phyloP scores from a whole-genome alignment of 805 yeast species.

The Nakazawaea anatomiae region DNA sequence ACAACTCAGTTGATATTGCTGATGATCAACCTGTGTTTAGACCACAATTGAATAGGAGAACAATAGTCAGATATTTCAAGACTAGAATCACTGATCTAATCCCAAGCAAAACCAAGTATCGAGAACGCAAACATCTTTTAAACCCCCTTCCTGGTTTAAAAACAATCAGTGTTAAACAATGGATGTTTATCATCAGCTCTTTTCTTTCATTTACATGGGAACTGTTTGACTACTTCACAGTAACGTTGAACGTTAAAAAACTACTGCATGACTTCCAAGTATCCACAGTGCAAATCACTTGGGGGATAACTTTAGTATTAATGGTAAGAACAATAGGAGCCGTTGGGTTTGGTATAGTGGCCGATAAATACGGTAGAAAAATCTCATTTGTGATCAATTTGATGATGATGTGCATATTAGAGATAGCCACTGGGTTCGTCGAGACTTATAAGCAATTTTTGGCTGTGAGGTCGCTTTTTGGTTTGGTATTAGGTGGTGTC shows the following conservation, averaged over 20 bases:
- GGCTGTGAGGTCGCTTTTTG: constrained; percentile 59
- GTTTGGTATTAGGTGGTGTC: constrained; percentile 53
- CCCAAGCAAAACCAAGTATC: constrained; percentile 34
- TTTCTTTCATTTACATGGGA: constrained; percentile 61
- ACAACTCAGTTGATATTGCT: neutral
- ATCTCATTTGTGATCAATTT: constrained; percentile 48
- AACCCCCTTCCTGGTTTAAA: constrained; percentile 62
- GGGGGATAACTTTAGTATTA: constrained; percentile 64
- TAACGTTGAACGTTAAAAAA: constrained; percentile 42
- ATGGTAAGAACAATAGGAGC: constrained; percentile 69
- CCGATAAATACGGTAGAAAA: constrained; percentile 58
- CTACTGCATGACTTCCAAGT: constrained; percentile 41
- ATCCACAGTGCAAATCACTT: constrained; percentile 46
- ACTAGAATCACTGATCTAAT: constrained; percentile 47
- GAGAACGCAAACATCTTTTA: constrained; percentile 32
- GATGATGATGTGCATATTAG: constrained; percentile 40
- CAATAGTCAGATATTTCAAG: constrained; percentile 28
- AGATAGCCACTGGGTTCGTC: constrained; percentile 61
- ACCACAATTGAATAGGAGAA: neutral
- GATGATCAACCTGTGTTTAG: constrained; percentile 1
- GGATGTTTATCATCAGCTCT: constrained; percentile 50
- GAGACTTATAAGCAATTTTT: constrained; percentile 50
- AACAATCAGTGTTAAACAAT: constrained; percentile 43
- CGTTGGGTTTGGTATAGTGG: constrained; percentile 49
- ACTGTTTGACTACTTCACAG: constrained; percentile 58